phyloP scores from a whole-genome alignment of 2,329 filamentous ascomycete genomes.

The Clonostachys sp. region DNA sequence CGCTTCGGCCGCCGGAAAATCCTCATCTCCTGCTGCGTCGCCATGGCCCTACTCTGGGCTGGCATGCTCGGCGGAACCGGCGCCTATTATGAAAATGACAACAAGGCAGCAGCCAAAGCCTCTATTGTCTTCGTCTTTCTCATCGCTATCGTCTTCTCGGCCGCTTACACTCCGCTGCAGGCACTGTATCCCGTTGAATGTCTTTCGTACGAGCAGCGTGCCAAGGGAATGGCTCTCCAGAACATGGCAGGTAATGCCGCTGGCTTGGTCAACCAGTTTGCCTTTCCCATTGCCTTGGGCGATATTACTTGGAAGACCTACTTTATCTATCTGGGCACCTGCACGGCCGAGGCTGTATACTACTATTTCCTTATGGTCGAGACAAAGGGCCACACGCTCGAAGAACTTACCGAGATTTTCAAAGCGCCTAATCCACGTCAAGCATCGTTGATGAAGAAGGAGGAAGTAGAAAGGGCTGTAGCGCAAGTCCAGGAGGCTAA shows the following conservation, averaged over 20 bases:
- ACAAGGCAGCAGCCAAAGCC: conserved; percentile 30
- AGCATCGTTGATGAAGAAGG: conserved; percentile 16
- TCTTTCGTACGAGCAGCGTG: conserved; percentile 48
- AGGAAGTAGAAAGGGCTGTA: not conserved
- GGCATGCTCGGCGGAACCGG: conserved; percentile 30
- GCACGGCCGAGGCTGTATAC: conserved; percentile 16
- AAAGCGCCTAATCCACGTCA: conserved; percentile 27
- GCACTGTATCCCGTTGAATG: conserved; percentile 48
- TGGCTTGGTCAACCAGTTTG: conserved; percentile 39
- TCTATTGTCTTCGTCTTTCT: conserved; percentile 45
- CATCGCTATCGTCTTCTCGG: conserved; percentile 44
- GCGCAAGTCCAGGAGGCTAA: not conserved
- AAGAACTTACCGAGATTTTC: conserved; percentile 51
- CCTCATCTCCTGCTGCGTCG: conserved; percentile 39
- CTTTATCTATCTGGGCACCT: conserved; percentile 42
- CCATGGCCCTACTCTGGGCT: conserved; percentile 41
- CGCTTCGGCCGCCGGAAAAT: conserved; percentile 45
- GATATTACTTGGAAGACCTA: conserved; percentile 50
- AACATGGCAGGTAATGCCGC: conserved; percentile 36
- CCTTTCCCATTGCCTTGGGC: conserved; percentile 38
- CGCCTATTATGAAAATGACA: conserved; percentile 12
- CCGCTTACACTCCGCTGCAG: conserved; percentile 27
- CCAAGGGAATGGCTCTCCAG: conserved; percentile 50
- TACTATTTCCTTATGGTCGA: conserved; percentile 19
- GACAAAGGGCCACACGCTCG: conserved; percentile 41